Base-by-base conservation (phyloP, 2,329 filamentous ascomycete species). In the Sordariomycetes sp. region DNA sequence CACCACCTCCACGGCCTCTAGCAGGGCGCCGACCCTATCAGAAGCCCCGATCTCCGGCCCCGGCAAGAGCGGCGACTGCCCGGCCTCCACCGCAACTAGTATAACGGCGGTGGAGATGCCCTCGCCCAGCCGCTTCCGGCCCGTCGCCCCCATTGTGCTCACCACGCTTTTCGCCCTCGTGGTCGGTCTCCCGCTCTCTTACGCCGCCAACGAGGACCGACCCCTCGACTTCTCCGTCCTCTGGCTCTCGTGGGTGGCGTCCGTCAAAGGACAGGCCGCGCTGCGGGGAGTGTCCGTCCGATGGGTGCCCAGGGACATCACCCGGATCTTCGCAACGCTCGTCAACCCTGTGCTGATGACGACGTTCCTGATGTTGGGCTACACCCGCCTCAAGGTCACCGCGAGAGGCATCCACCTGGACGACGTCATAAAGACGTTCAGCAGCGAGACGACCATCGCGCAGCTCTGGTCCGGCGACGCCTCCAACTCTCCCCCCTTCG, bases 301-400 rank as follows among this genome's bases (percentile, higher is more conserved):
- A 11, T 43, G 37, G 10, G 6, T 58, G 24, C 12, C 52, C 22
- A 24, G 25, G 20, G 18, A 58, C 43, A 60, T 59, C 18, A 53
- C 28, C 5, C 52, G 61, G 3, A 56, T 70, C 2, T 55, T 77
- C 2, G 67, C 70, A 1, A 77, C 75, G 0, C 61, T 75, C 2
- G 69, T 76, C 60, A 80, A 80, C 57, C 72, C 78, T 0, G 77
- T 81, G 1, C 69, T 81, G 14, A 67, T 74, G 59, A 77, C 75
- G 1, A 77, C 76, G 0, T 67, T 79, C 7, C 61, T 68, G 37
- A 72, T 77, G 67, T 72, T 73, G 28, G 73, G 67, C 28, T 80
- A 79, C 64, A 70, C 71, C 1, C 67, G 72, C 2, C 62, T 67
- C 57, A 78, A 77, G 55, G 66, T 71, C 0, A 62, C 62, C n/a